Evolutionary conservation across 352 stramenopile species (phyloP).

Genomic region (Phytophthora pluvialis): DNA sequence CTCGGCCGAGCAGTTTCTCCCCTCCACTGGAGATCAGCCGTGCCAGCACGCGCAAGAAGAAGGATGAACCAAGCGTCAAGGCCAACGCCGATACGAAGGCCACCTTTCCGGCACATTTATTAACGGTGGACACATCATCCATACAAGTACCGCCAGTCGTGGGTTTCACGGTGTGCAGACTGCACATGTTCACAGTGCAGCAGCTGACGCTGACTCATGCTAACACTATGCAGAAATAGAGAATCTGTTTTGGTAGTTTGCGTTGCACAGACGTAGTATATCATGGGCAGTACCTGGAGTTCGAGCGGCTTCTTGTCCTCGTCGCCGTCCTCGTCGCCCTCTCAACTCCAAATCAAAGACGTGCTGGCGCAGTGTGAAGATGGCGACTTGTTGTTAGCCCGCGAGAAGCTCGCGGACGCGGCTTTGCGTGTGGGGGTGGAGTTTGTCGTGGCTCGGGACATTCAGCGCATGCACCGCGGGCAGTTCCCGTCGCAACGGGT

Average conservation of each 20-base stretch:
- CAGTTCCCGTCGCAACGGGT: constrained; percentile 53
- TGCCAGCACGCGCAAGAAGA: too few species aligned
- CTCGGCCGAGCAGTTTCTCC: too few species aligned
- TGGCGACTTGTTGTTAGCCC: constrained; percentile 61
- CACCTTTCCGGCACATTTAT: too few species aligned
- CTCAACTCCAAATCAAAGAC: constrained; percentile 35
- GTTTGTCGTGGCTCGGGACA: constrained; percentile 50
- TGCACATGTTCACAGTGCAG: too few species aligned
- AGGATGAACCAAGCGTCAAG: too few species aligned
- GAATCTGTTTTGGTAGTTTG: background rate
- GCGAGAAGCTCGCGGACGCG: constrained; percentile 47
- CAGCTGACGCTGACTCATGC: too few species aligned
- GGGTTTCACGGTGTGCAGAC: too few species aligned
- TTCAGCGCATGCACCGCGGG: constrained; percentile 52
- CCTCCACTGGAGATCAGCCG: too few species aligned
- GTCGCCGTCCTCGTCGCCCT: constrained; percentile 2
- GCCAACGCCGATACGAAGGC: too few species aligned
- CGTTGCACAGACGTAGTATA: background rate
- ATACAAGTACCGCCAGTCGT: too few species aligned
- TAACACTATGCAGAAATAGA: background rate
- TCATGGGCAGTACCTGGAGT: constrained; percentile 35
- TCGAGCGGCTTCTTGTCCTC: constrained; percentile 6
- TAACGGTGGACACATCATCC: too few species aligned
- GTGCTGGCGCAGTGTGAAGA: constrained; percentile 59
- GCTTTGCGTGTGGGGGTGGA: constrained; percentile 47